Conservation (phyloP, 306 rosid genomes). For the Malus asiatica region DNA sequence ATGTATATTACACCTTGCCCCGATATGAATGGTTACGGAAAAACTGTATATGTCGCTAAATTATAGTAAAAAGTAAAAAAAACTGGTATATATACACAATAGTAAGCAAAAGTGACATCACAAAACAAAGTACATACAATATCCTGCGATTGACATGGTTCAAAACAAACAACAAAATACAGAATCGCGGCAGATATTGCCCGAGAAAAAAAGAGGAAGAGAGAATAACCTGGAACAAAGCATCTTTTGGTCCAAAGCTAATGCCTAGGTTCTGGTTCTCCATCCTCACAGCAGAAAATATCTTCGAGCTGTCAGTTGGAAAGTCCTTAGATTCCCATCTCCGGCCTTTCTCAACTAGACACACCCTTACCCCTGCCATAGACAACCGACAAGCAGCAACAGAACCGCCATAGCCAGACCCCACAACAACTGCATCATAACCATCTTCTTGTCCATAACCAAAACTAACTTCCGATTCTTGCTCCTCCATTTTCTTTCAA, state of each 20-base stretch:
- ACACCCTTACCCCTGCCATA: slow-evolving; percentile 22
- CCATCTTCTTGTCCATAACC: slow-evolving; percentile 16
- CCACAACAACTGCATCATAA: slow-evolving; percentile 31
- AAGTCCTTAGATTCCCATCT: slow-evolving; percentile 33
- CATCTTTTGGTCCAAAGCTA: slow-evolving; percentile 35
- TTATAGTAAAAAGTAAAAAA: neutral
- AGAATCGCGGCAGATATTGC: neutral
- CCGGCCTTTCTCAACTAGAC: slow-evolving; percentile 25
- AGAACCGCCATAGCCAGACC: slow-evolving; percentile 33
- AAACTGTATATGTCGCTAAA: neutral
- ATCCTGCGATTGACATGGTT: neutral
- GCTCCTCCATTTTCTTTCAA: neutral
- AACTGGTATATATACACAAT: neutral
- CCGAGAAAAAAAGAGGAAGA: neutral
- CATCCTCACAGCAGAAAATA: slow-evolving; percentile 17
- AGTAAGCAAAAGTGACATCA: neutral
- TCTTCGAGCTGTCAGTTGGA: slow-evolving; percentile 21
- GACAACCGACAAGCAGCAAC: slow-evolving; percentile 33
- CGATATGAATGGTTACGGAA: neutral
- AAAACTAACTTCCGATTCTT: neutral
- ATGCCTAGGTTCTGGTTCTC: slow-evolving; percentile 21
- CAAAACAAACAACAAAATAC: neutral
- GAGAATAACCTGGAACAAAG: slow-evolving; percentile 24
- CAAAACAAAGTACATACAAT: neutral
- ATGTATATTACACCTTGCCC: neutral